Evolutionary conservation across 768 basidiomycete species (phyloP).

Genomic region (Cystobasidium ongulense): DNA sequence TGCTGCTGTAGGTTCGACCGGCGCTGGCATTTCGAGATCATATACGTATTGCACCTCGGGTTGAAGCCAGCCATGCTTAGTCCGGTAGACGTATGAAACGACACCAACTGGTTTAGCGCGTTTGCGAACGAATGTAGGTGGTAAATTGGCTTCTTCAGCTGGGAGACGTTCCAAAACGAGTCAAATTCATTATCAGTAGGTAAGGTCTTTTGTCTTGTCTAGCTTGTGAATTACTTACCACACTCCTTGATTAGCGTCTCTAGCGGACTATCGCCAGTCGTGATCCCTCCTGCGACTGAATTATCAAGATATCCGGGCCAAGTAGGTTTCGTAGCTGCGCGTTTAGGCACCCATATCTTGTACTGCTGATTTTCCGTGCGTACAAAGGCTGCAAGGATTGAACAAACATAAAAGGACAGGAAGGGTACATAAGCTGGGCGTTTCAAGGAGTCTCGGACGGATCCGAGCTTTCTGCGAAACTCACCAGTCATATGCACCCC

Average conservation of each 20-base stretch:
- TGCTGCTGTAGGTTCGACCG: not conserved
- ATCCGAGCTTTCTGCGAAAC: not conserved
- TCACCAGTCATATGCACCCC: constrained; percentile 75
- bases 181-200: constrained; percentile 49
- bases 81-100: constrained; percentile 73
- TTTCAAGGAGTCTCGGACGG: no score
- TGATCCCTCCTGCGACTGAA: constrained; percentile 75
- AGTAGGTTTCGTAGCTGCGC: constrained; percentile 82
- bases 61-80: constrained; percentile 63
- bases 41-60: constrained; percentile 85
- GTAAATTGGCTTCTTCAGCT: constrained; percentile 82
- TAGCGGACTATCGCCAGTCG: constrained; percentile 63
- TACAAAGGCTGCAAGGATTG: constrained; percentile 30
- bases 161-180: constrained; percentile 62
- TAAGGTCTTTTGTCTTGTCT: not conserved
- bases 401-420: not conserved
- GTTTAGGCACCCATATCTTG: constrained; percentile 79
- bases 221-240: constrained; percentile 2
- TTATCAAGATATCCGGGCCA: constrained; percentile 87
- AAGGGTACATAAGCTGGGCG: not conserved
- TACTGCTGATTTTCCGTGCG: constrained; percentile 54
- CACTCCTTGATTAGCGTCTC: constrained; percentile 81
- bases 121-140: constrained; percentile 56
- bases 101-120: constrained; percentile 59
- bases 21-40: constrained; percentile 62